Evolutionary conservation across 495 filamentous ascomycete species (phyloP).

Genomic region (Schizothecium vesticola): DNA sequence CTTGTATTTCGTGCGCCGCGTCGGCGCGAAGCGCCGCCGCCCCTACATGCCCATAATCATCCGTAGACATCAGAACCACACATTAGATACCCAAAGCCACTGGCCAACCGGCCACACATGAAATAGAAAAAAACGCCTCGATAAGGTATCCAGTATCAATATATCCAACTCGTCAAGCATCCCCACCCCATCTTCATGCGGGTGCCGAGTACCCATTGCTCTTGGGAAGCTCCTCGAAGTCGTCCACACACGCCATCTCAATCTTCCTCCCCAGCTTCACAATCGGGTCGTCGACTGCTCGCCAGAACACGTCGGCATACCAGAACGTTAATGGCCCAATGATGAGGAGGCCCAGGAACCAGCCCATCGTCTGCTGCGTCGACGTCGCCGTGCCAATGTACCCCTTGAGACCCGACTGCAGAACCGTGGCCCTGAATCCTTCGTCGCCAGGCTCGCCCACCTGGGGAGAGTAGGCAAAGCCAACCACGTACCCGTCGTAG

Average conservation of each 20-base stretch:
- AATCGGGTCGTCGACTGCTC: conserved; percentile 52
- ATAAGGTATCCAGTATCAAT: background rate
- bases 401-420: conserved; percentile 43
- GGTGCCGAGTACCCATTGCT: conserved; percentile 22
- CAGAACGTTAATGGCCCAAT: conserved; percentile 50
- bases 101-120: background rate
- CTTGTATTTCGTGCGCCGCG: background rate
- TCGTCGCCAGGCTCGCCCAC: conserved; percentile 16
- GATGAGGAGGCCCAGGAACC: conserved; percentile 46
- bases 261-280: conserved; percentile 52
- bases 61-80: background rate
- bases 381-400: conserved; percentile 49
- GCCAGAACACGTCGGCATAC: conserved; percentile 56
- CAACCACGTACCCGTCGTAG: conserved; percentile 44
- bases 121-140: background rate
- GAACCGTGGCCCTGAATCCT: conserved; percentile 23
- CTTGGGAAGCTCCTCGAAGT: conserved; percentile 19
- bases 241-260: conserved; percentile 36
- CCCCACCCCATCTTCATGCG: conserved; percentile 7
- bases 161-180: background rate
- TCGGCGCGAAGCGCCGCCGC: background rate
- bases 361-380: conserved; percentile 46
- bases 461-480: conserved; percentile 15
- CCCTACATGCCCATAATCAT: background rate
- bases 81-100: background rate